Conservation (phyloP, 2,329 filamentous ascomycete species). For the Aspergillus fischeri region DNA sequence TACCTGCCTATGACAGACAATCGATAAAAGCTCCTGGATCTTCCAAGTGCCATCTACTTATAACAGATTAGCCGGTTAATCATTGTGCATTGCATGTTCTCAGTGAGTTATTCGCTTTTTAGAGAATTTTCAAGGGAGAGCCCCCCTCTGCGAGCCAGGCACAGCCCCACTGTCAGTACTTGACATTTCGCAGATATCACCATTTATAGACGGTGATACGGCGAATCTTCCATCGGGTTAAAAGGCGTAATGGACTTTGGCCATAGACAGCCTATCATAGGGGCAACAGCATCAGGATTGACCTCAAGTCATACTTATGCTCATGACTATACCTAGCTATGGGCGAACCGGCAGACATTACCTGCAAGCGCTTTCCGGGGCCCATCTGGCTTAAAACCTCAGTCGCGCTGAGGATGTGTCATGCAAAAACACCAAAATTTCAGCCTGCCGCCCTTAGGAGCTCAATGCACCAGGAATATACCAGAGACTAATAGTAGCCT, state of each 20-base stretch:
- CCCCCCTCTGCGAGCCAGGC: background rate
- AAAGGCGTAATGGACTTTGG: background rate
- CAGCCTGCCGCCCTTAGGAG: background rate
- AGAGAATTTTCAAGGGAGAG: background rate
- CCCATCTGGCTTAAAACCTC: background rate
- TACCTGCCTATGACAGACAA: background rate
- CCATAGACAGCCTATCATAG: background rate
- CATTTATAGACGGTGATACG: background rate
- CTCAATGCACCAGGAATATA: background rate
- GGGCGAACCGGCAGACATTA: background rate
- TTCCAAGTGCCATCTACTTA: too few species aligned
- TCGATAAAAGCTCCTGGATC: too few species aligned
- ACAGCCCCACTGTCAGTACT: background rate
- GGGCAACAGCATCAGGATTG: background rate
- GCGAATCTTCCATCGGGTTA: background rate
- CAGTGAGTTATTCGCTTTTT: background rate
- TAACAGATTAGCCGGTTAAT: background rate
- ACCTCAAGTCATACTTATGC: background rate
- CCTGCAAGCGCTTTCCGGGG: background rate
- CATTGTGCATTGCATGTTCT: background rate
- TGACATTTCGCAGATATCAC: background rate
- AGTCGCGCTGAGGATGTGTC: background rate
- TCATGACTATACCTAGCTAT: background rate
- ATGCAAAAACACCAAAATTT: background rate
- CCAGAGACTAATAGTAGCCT: background rate